A percentile compares a stretch with the other conserved stretches of the same genome.
Conservation (phyloP, 495 filamentous ascomycete genomes). For the Tuber brumale region DNA sequence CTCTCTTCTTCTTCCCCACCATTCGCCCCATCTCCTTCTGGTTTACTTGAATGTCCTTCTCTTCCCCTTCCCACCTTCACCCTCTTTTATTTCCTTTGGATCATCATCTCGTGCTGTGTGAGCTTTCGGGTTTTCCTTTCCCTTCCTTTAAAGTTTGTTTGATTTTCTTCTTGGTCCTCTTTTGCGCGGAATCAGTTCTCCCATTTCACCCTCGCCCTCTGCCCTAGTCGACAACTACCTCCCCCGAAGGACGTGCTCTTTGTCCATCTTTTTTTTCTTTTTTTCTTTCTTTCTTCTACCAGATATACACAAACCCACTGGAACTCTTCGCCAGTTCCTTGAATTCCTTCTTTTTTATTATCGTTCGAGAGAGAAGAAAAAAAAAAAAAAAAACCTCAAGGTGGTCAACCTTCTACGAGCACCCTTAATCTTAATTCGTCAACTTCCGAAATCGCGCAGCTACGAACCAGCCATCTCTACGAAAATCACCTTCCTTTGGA, state of each 20-base stretch:
- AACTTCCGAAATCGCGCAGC: slow-evolving; percentile 25
- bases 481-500: slow-evolving; percentile 39
- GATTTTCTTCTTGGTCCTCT: slow-evolving; percentile 41
- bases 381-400: slow-evolving; percentile 20
- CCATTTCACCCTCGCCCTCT: not conserved
- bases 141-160: slow-evolving; percentile 42
- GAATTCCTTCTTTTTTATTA: slow-evolving; percentile 41
- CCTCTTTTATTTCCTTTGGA: slow-evolving; percentile 43
- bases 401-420: too few species aligned
- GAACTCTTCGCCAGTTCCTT: slow-evolving; percentile 39
- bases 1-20: slow-evolving; percentile 40
- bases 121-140: slow-evolving; percentile 40
- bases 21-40: slow-evolving; percentile 38
- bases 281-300: not conserved
- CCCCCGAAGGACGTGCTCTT: not conserved
- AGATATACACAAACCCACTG: slow-evolving; percentile 39
- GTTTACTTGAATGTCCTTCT: slow-evolving; percentile 37
- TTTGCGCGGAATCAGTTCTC: slow-evolving; percentile 20
- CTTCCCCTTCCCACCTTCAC: slow-evolving; percentile 40
- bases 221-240: not conserved
- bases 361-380: slow-evolving; percentile 9
- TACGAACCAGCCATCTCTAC: slow-evolving; percentile 28
- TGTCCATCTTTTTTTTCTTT: not conserved
- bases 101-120: slow-evolving; percentile 41
- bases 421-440: slow-evolving; percentile 35